A percentile compares a stretch with the other conserved stretches of the same genome.
Conservation (phyloP, 768 basidiomycete species). For the Boletales sp. region DNA sequence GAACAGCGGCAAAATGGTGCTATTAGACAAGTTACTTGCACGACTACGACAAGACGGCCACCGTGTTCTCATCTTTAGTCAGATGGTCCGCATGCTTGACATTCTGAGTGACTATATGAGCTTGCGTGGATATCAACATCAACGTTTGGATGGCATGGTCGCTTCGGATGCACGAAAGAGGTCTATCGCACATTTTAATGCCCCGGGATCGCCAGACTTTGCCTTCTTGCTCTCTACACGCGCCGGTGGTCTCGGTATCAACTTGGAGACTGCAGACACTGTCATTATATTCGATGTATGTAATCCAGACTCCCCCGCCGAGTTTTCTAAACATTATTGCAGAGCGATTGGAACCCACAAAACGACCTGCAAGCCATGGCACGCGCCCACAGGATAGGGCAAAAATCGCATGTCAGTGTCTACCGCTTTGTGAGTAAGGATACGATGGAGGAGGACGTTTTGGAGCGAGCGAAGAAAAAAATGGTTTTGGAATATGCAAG, state of each 20-base stretch:
- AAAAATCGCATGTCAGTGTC: slow-evolving; percentile 97
- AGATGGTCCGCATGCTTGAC: slow-evolving; percentile 99
- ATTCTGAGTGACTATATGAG: slow-evolving; percentile 97
- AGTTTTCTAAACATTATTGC: slow-evolving; percentile 15
- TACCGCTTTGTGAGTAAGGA: slow-evolving; percentile 99
- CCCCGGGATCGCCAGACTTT: slow-evolving; percentile 90
- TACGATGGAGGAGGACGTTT: slow-evolving; percentile 98
- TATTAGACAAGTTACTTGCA: slow-evolving; percentile 93
- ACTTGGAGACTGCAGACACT: slow-evolving; percentile 97
- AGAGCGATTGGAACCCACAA: slow-evolving; percentile 99
- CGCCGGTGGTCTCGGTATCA: slow-evolving; percentile 97
- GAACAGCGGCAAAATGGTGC: slow-evolving; percentile 97
- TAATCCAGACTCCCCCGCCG: slow-evolving; percentile 7
- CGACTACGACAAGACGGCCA: slow-evolving; percentile 90
- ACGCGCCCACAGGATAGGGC: slow-evolving; percentile 97
- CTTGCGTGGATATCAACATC: slow-evolving; percentile 85
- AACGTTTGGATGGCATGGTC: slow-evolving; percentile 94
- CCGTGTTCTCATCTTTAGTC: slow-evolving; percentile 97
- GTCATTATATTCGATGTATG: slow-evolving; percentile 98
- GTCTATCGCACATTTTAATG: slow-evolving; percentile 96
- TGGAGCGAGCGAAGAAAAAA: slow-evolving; percentile 98
- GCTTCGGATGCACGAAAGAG: slow-evolving; percentile 90
- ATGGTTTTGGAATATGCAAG: slow-evolving; percentile 99
- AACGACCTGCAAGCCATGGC: slow-evolving; percentile 99
- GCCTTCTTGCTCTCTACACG: slow-evolving; percentile 95